These are phyloP conservation scores for Tetrahymena malaccensis DNA, from an alignment of 73 alveolate species.

Conservation along the genomic window DNA sequence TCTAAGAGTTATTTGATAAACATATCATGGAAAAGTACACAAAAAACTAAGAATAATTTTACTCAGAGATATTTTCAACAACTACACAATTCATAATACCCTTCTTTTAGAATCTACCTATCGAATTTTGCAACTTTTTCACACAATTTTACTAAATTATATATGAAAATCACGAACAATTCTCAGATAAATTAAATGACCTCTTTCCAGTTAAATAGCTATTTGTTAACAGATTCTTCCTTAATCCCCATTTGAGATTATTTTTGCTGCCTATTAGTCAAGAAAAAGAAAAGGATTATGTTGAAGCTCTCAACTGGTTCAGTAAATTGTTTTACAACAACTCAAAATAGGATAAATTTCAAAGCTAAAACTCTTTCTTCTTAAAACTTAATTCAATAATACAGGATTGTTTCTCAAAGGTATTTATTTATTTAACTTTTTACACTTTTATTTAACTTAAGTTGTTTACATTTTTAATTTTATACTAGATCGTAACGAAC, in stretches of 20 bases:
- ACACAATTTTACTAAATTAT: background rate
- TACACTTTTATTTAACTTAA: background rate
- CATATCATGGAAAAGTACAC: background rate
- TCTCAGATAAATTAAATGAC: background rate
- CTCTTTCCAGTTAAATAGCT: background rate
- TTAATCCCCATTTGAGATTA: background rate
- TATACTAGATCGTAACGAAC: background rate
- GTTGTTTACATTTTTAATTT: too few relatives aligned
- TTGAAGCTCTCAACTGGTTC: background rate
- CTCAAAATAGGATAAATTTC: background rate
- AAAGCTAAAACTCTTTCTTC: background rate
- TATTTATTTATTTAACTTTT: background rate
- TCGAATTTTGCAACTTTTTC: background rate
- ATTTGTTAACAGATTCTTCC: background rate
- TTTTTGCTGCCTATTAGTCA: background rate
- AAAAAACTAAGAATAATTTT: background rate
- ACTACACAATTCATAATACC: background rate
- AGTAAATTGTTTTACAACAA: background rate
- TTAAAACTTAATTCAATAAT: background rate
- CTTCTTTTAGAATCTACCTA: background rate
- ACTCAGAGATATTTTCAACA: background rate
- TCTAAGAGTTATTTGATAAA: slow-evolving; percentile 11
- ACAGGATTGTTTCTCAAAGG: background rate
- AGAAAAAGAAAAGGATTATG: background rate
- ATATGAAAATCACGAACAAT: background rate